phyloP scores from a whole-genome alignment of 179 eudicot genomes.

The Amaranthus tricolor region DNA sequence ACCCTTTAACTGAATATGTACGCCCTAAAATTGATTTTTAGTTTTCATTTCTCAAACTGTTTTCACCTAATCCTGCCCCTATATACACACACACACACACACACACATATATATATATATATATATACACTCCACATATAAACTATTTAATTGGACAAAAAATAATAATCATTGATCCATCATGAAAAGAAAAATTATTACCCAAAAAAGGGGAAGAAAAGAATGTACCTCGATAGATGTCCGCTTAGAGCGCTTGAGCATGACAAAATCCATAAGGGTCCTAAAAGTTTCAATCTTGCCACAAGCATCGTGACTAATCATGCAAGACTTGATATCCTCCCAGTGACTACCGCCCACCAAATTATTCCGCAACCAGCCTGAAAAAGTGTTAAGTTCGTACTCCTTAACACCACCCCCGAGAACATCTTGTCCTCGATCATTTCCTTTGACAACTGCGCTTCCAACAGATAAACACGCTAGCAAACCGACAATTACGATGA shows the following conservation, averaged over 20 bases:
- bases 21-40: too few relatives aligned
- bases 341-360: constrained; percentile 28
- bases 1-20: too few relatives aligned
- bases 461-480: constrained; percentile 26
- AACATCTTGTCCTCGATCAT: constrained; percentile 19
- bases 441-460: constrained; percentile 25
- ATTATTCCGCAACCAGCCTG: constrained; percentile 31
- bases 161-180: neutral
- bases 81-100: too few relatives aligned
- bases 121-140: too few relatives aligned
- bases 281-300: constrained; percentile 29
- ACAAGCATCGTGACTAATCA: constrained; percentile 38
- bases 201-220: neutral
- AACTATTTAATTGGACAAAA: too few relatives aligned
- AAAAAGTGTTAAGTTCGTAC: constrained; percentile 25
- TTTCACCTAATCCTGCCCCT: too few relatives aligned
- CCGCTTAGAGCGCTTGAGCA: constrained; percentile 22
- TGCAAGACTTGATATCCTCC: constrained; percentile 31
- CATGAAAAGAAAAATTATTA: neutral
- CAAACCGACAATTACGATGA: constrained; percentile 26
- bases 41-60: too few relatives aligned
- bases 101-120: too few relatives aligned
- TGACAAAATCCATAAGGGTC: constrained; percentile 30
- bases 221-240: constrained; percentile 37
- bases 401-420: constrained; percentile 26